Conservation (phyloP, 768 basidiomycete species). For the Gymnopilus junonius region DNA sequence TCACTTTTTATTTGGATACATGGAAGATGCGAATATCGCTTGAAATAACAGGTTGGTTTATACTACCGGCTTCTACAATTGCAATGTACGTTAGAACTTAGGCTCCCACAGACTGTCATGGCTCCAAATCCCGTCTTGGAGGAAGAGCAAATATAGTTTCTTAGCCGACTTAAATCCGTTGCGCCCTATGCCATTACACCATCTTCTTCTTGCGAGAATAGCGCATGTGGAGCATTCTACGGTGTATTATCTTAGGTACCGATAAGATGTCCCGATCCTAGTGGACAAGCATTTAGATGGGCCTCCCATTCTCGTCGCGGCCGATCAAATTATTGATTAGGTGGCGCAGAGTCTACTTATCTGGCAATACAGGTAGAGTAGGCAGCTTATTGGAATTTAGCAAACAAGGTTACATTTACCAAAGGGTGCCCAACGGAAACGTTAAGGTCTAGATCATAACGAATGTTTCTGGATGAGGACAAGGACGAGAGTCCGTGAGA, state of each 20-base stretch:
- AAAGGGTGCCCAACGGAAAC: neutral
- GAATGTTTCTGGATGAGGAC: neutral
- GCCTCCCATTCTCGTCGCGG: neutral
- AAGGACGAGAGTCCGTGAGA: neutral
- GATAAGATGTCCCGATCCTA: neutral
- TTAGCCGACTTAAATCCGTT: neutral
- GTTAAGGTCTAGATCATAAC: neutral
- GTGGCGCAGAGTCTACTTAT: slow-evolving; percentile 1
- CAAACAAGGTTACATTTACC: too few species aligned
- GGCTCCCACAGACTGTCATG: neutral
- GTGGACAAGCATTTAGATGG: neutral
- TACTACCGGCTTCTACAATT: neutral
- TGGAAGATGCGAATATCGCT: neutral
- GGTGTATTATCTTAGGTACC: neutral
- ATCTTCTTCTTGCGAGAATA: slow-evolving; percentile 1
- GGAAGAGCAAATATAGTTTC: neutral
- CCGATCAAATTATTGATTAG: neutral
- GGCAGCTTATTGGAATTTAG: too few species aligned
- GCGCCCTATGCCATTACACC: neutral
- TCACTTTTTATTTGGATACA: neutral
- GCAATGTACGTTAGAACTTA: neutral
- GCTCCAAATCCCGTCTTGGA: neutral
- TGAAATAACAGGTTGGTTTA: neutral
- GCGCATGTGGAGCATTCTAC: neutral
- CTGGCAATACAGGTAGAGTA: neutral